phyloP scores from a whole-genome alignment of 495 filamentous ascomycete genomes.

The Clavariopsis aquatica region DNA sequence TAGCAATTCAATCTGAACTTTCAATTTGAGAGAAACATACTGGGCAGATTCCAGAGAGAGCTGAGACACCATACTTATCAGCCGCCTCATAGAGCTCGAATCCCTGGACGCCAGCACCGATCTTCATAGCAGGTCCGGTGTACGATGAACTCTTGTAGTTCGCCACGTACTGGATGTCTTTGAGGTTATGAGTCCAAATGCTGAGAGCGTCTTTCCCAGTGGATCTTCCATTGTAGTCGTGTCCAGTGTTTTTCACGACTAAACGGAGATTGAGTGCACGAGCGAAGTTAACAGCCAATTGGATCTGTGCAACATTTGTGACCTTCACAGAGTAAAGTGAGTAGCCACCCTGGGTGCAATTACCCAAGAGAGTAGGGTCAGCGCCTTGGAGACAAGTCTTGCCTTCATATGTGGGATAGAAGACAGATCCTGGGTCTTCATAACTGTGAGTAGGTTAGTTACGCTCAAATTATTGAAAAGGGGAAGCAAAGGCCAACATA shows the following conservation, averaged over 20 bases:
- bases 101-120: slow-evolving; percentile 29
- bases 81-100: slow-evolving; percentile 27
- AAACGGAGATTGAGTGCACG: slow-evolving; percentile 32
- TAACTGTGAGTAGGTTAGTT: neutral
- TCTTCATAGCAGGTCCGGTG: slow-evolving; percentile 26
- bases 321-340: slow-evolving; percentile 42
- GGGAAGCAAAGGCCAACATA: neutral
- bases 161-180: slow-evolving; percentile 15
- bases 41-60: slow-evolving; percentile 45
- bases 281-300: slow-evolving; percentile 33
- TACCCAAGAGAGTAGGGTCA: slow-evolving; percentile 2
- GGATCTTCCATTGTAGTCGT: slow-evolving; percentile 40
- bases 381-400: slow-evolving; percentile 14
- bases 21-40: neutral
- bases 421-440: slow-evolving; percentile 10
- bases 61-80: slow-evolving; percentile 25
- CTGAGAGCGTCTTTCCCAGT: slow-evolving; percentile 27
- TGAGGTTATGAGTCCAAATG: slow-evolving; percentile 34
- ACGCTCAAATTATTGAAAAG: neutral
- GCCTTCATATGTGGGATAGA: slow-evolving; percentile 25
- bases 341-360: slow-evolving; percentile 61
- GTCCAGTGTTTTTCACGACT: slow-evolving; percentile 41
- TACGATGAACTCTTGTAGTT: slow-evolving; percentile 23
- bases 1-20: neutral
- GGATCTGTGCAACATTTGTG: slow-evolving; percentile 30